Conservation (phyloP, 1,284 basidiomycete genomes). For the Thecaphora thlaspeos region DNA sequence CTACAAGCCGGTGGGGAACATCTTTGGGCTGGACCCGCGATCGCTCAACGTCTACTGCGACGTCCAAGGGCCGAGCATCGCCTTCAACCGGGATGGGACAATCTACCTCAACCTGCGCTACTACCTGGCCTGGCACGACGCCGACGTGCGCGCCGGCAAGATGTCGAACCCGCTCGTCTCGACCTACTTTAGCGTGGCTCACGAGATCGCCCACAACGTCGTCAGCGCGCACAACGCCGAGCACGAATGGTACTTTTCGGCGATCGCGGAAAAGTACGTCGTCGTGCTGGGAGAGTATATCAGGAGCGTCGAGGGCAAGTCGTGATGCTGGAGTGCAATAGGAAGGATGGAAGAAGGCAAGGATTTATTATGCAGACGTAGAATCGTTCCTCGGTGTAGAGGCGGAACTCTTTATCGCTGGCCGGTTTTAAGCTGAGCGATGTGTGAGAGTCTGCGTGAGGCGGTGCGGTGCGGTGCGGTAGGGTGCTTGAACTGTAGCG, state of each 20-base stretch:
- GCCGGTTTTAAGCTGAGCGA: too few relatives aligned
- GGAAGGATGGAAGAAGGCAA: not conserved
- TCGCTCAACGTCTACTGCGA: conserved; percentile 88
- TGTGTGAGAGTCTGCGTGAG: too few relatives aligned
- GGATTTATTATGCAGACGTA: too few relatives aligned
- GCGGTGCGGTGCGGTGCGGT: too few relatives aligned
- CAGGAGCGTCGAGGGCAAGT: conserved; percentile 12
- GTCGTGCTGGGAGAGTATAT: conserved; percentile 53
- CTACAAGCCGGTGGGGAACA: conserved; percentile 53
- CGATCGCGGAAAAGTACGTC: conserved; percentile 73
- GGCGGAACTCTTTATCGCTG: too few relatives aligned
- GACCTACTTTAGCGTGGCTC: conserved; percentile 85
- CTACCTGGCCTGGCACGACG: conserved; percentile 82
- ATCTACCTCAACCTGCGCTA: conserved; percentile 84
- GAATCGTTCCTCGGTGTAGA: too few relatives aligned
- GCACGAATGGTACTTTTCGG: conserved; percentile 91
- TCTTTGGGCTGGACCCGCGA: conserved; percentile 61
- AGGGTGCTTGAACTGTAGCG: too few relatives aligned
- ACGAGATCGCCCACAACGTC: conserved; percentile 78
- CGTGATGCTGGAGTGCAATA: not conserved
- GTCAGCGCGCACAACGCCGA: conserved; percentile 67
- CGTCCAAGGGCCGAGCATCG: conserved; percentile 74
- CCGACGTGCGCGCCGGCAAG: conserved; percentile 66
- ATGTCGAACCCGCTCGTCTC: conserved; percentile 74
- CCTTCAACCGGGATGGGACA: conserved; percentile 86